These are phyloP conservation scores for Fusarium anthophilum DNA, from an alignment of 2,329 filamentous ascomycete species.

Conservation along the genomic window DNA sequence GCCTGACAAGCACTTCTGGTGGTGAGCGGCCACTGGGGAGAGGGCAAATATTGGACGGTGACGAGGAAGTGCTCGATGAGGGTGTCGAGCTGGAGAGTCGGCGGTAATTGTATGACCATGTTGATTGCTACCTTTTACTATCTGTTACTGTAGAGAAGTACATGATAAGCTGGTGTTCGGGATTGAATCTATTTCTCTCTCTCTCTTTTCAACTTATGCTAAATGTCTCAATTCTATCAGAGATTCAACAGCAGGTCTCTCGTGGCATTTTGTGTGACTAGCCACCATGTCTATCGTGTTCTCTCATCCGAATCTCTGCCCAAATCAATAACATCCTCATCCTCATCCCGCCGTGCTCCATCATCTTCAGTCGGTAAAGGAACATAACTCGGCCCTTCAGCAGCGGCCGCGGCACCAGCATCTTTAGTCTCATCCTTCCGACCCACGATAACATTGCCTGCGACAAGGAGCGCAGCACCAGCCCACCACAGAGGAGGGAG, in stretches of 20 bases:
- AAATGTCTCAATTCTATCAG: neutral
- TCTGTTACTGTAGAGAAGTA: constrained; percentile 28
- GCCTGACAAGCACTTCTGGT: constrained; percentile 55
- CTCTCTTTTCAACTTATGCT: neutral
- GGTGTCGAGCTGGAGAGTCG: constrained; percentile 56
- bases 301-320: constrained; percentile 40
- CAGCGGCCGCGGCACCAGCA: constrained; percentile 26
- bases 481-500: constrained; percentile 81
- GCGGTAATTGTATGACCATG: constrained; percentile 26
- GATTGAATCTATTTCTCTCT: constrained; percentile 8
- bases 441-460: constrained; percentile 81
- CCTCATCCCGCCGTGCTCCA: constrained; percentile 39
- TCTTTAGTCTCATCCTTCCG: constrained; percentile 66
- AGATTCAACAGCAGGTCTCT: neutral
- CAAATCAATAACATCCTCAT: constrained; percentile 50
- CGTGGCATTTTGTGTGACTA: neutral
- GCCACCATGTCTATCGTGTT: constrained; percentile 7
- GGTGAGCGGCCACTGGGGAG: constrained; percentile 54
- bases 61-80: constrained; percentile 53
- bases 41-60: constrained; percentile 55
- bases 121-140: neutral
- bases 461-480: constrained; percentile 76
- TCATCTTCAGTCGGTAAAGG: constrained; percentile 42
- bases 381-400: constrained; percentile 43
- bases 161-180: constrained; percentile 36